Conservation (phyloP, 192 early-diverging fungal species). For the Coemansia erecta region DNA sequence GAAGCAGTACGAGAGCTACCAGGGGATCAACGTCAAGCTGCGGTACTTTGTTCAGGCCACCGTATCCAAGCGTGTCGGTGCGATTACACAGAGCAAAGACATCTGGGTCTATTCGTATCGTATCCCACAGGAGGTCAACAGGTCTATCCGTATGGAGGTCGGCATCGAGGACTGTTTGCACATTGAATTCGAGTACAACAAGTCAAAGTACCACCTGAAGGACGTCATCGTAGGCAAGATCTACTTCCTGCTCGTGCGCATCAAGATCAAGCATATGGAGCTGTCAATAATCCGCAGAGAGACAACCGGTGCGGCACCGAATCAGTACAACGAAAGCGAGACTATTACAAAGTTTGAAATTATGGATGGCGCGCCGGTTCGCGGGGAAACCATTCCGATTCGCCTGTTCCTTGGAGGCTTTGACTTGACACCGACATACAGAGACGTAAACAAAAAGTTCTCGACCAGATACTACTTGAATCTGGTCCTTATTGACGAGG, state of each 20-base stretch:
- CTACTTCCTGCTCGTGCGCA: conserved; percentile 97
- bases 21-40: conserved; percentile 97
- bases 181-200: conserved; percentile 99
- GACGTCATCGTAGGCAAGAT: conserved; percentile 99
- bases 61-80: conserved; percentile 79
- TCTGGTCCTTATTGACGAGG: conserved; percentile 96
- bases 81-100: conserved; percentile 89
- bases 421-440: conserved; percentile 97
- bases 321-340: conserved; percentile 98
- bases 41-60: conserved; percentile 96
- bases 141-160: conserved; percentile 99
- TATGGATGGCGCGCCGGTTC: conserved; percentile 98
- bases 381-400: conserved; percentile 96
- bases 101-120: conserved; percentile 98
- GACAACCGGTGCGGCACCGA: conserved; percentile 94
- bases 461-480: conserved; percentile 98
- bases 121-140: conserved; percentile 82
- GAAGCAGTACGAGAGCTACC: conserved; percentile 98
- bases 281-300: conserved; percentile 96
- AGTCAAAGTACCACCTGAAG: conserved; percentile 95
- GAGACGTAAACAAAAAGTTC: conserved; percentile 99
- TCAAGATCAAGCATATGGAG: conserved; percentile 99
- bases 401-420: conserved; percentile 95
- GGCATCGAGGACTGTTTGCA: conserved; percentile 99
- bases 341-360: conserved; percentile 99